Conservation (phyloP, 306 rosid species). For the Benincasa hispida region DNA sequence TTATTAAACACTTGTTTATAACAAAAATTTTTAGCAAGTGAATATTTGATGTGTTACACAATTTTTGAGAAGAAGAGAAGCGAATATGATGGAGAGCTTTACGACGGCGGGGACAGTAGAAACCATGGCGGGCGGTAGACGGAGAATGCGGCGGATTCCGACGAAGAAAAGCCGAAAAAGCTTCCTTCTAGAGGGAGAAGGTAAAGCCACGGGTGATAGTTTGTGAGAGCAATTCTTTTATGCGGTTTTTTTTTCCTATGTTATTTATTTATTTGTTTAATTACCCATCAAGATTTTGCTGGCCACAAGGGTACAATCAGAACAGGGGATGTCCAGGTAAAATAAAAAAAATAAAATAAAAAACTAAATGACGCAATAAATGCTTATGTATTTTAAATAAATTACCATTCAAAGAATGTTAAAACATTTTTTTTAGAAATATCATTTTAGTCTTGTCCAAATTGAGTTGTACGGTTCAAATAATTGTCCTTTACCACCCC, state of each 20-base stretch:
- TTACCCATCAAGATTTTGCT: slow-evolving; percentile 93
- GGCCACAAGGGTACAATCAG: slow-evolving; percentile 87
- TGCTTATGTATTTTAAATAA: not conserved
- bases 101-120: slow-evolving; percentile 21
- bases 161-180: not conserved
- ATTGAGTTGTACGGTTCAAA: too few species aligned
- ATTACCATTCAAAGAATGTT: too few species aligned
- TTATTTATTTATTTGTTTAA: not conserved
- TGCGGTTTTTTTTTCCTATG: not conserved
- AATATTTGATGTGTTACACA: too few species aligned
- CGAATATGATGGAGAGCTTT: not conserved
- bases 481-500: too few species aligned
- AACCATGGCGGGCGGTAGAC: slow-evolving; percentile 61
- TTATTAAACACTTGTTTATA: too few species aligned
- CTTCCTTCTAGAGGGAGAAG: slow-evolving; percentile 9
- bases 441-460: too few species aligned
- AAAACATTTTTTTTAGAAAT: too few species aligned
- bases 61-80: slow-evolving; percentile 8
- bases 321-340: slow-evolving; percentile 85
- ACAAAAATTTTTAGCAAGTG: too few species aligned
- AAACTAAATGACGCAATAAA: not conserved
- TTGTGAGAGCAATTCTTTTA: not conserved
- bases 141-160: slow-evolving; percentile 27
- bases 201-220: not conserved
- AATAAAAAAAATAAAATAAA: not conserved